phyloP scores from a whole-genome alignment of 208 protist genomes.

The Acanthamoeba culbertsoni region DNA sequence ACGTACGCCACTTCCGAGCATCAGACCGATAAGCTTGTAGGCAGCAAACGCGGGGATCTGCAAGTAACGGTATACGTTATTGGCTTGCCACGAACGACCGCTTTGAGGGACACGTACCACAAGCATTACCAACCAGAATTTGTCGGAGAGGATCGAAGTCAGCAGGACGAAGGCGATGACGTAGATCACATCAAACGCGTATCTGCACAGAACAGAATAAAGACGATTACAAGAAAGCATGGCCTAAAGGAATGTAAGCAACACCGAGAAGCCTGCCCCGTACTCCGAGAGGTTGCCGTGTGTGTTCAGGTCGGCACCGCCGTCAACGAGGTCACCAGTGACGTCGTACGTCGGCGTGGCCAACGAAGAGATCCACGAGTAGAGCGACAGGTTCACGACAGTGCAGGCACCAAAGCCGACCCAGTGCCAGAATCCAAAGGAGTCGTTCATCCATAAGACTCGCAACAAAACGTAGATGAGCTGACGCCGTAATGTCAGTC shows the following conservation, averaged over 20 bases:
- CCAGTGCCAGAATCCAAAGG: constrained; percentile 21
- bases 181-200: constrained; percentile 50
- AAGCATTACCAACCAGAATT: constrained; percentile 14
- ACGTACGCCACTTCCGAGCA: constrained; percentile 26
- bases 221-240: not conserved
- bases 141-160: not conserved
- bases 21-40: constrained; percentile 12
- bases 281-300: constrained; percentile 45
- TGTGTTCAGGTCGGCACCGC: constrained; percentile 39
- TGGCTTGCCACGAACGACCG: not conserved
- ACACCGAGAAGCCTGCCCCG: not conserved
- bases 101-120: constrained; percentile 10
- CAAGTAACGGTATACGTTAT: not conserved
- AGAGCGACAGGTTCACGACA: not conserved
- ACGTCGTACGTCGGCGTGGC: constrained; percentile 47
- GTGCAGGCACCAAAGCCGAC: not conserved
- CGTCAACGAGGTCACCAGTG: constrained; percentile 36
- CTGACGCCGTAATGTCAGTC: not conserved
- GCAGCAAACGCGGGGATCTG: constrained; percentile 31
- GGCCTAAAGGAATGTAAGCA: not conserved
- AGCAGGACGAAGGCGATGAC: constrained; percentile 41
- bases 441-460: not conserved
- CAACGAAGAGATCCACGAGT: not conserved
- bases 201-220: not conserved
- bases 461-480: not conserved